A percentile compares a stretch with the other conserved stretches of the same genome.
Conservation (phyloP, 495 filamentous ascomycete species). For the Aspergillus diversus region DNA sequence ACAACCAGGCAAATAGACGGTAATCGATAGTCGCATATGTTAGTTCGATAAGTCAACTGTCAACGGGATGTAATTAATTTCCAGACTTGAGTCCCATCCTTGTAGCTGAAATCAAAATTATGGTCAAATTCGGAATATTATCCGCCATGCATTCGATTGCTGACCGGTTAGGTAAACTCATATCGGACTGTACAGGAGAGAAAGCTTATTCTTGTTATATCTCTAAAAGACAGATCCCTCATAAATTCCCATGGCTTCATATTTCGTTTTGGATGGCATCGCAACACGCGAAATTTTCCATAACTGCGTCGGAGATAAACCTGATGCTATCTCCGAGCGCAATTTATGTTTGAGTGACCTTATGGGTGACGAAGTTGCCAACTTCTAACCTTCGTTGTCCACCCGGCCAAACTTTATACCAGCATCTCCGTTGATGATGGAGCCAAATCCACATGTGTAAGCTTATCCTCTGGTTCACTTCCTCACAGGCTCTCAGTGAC, state of each 20-base stretch:
- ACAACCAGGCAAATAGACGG: no score
- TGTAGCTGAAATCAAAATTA: no score
- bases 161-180: no score
- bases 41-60: no score
- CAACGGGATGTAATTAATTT: no score
- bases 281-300: neutral
- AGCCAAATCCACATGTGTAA: neutral
- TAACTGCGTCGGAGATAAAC: conserved; percentile 4
- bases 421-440: neutral
- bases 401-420: neutral
- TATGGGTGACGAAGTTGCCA: conserved; percentile 22
- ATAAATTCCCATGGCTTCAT: neutral
- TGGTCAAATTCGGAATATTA: no score
- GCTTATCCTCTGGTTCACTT: neutral
- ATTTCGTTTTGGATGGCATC: neutral
- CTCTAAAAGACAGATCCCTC: neutral
- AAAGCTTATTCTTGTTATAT: no score
- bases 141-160: no score
- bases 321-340: conserved; percentile 10
- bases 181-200: no score
- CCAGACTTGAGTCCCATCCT: no score
- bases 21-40: no score
- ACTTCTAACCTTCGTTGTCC: neutral
- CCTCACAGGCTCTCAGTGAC: no score
- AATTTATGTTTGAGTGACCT: neutral